Percentiles rank a stretch among this genome's conserved stretches.
Conservation (phyloP, 495 filamentous ascomycete species). For the Xanthoparmelia taractica region DNA sequence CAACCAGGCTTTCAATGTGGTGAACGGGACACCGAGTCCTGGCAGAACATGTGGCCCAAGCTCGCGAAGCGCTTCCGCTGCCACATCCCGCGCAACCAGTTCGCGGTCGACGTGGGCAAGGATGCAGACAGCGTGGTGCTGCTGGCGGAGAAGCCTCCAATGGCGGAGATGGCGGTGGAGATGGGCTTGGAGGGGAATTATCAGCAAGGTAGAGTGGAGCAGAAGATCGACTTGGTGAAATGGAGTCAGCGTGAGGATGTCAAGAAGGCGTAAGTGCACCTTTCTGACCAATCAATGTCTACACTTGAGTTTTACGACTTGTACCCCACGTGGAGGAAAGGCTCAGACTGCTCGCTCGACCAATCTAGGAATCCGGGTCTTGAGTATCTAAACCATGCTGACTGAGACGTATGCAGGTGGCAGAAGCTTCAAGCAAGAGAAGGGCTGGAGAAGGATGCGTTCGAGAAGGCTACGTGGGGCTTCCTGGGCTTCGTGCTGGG, state of each 20-base stretch:
- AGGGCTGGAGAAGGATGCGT: slow-evolving; percentile 39
- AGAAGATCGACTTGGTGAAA: slow-evolving; percentile 44
- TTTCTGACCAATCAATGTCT: not conserved
- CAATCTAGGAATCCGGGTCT: not conserved
- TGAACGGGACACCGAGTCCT: slow-evolving; percentile 47
- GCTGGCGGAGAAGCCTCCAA: slow-evolving; percentile 36
- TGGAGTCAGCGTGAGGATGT: slow-evolving; percentile 47
- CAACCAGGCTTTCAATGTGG: slow-evolving; percentile 50
- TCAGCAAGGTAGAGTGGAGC: slow-evolving; percentile 31
- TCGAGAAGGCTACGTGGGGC: slow-evolving; percentile 51
- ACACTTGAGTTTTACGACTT: not conserved
- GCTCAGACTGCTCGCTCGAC: not conserved
- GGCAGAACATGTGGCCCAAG: slow-evolving; percentile 50
- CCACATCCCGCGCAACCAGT: slow-evolving; percentile 41
- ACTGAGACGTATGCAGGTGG: slow-evolving; percentile 24
- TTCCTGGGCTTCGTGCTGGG: slow-evolving; percentile 47
- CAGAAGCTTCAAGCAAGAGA: slow-evolving; percentile 39
- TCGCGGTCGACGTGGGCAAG: slow-evolving; percentile 29
- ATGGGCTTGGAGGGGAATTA: slow-evolving; percentile 36
- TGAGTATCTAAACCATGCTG: not conserved
- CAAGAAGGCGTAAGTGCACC: slow-evolving; percentile 30
- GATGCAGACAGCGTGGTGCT: slow-evolving; percentile 23
- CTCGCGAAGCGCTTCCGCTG: slow-evolving; percentile 29
- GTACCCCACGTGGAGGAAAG: not conserved
- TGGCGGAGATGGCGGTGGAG: slow-evolving; percentile 34